Percentiles rank a stretch among this genome's conserved stretches.
Conservation (phyloP, 257 asterid genomes). For the Nicotiana undulata region DNA sequence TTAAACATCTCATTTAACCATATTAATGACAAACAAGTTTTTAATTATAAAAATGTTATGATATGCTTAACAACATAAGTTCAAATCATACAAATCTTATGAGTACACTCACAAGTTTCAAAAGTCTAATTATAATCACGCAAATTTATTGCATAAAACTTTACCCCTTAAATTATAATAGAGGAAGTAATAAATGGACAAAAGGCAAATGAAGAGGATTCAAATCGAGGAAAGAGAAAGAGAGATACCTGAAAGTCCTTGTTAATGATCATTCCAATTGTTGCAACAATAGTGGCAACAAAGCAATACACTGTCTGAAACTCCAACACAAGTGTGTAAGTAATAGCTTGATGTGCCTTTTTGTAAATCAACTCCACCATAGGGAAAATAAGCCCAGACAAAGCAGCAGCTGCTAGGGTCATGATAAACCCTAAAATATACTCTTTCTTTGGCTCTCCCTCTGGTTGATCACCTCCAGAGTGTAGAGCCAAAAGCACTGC, state of each 20-base stretch:
- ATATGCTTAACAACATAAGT: too few species aligned
- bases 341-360: background rate
- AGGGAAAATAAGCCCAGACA: slow-evolving; percentile 1
- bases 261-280: slow-evolving; percentile 24
- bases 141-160: too few species aligned
- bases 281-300: background rate
- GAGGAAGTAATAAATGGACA: too few species aligned
- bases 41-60: too few species aligned
- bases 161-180: too few species aligned
- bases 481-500: slow-evolving; percentile 1
- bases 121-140: too few species aligned
- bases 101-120: too few species aligned
- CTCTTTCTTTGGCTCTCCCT: background rate
- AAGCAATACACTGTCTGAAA: background rate
- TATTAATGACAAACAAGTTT: too few species aligned
- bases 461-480: slow-evolving; percentile 3
- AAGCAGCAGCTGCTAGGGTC: background rate
- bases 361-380: slow-evolving; percentile 7
- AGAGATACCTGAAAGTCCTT: slow-evolving; percentile 16
- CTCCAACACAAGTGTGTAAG: background rate
- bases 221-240: background rate
- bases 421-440: slow-evolving; percentile 9
- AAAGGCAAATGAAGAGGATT: too few species aligned
- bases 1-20: too few species aligned
- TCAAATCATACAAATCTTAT: too few species aligned